These are phyloP conservation scores for Aspergillus ochraceoroseus DNA, from an alignment of 2,329 filamentous ascomycete genomes.

Conservation along the genomic window DNA sequence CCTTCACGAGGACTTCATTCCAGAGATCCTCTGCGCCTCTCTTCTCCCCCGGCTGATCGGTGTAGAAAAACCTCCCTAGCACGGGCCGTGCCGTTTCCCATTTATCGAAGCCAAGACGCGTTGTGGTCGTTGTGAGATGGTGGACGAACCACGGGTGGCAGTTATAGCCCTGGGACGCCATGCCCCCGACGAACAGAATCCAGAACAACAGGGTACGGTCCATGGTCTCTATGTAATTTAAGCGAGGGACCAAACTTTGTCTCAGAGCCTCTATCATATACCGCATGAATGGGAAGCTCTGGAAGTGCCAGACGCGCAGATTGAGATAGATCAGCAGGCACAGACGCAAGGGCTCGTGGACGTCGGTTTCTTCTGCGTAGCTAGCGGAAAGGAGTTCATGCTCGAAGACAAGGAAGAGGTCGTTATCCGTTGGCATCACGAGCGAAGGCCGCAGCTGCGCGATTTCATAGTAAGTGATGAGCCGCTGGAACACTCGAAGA, in stretches of 20 bases:
- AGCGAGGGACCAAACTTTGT: conserved; percentile 6
- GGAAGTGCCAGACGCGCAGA: conserved; percentile 16
- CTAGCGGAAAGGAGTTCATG: not conserved
- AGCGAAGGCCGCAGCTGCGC: conserved; percentile 1
- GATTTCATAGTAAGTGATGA: conserved; percentile 18
- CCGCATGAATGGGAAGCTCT: conserved; percentile 16
- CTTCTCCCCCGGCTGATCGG: conserved; percentile 2
- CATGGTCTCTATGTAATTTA: not conserved
- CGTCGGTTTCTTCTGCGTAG: conserved; percentile 1
- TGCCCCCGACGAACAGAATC: conserved; percentile 18
- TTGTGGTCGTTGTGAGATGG: conserved; percentile 9
- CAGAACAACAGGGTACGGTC: conserved; percentile 10
- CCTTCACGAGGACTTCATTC: conserved; percentile 11
- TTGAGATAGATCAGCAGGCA: conserved; percentile 14
- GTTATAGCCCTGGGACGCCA: conserved; percentile 15
- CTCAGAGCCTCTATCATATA: conserved; percentile 9
- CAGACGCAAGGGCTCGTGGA: conserved; percentile 17
- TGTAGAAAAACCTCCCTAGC: conserved; percentile 17
- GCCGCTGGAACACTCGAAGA: conserved; percentile 9
- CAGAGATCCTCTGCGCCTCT: conserved; percentile 6
- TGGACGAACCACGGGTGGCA: conserved; percentile 16
- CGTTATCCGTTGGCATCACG: conserved; percentile 20
- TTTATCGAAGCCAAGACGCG: conserved; percentile 1
- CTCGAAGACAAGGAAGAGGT: conserved; percentile 14
- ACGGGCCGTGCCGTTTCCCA: conserved; percentile 11